Percentiles rank a stretch among this genome's conserved stretches.
Evolutionary conservation across 306 rosid genomes (phyloP).

Genomic region (Medicago truncatula): DNA sequence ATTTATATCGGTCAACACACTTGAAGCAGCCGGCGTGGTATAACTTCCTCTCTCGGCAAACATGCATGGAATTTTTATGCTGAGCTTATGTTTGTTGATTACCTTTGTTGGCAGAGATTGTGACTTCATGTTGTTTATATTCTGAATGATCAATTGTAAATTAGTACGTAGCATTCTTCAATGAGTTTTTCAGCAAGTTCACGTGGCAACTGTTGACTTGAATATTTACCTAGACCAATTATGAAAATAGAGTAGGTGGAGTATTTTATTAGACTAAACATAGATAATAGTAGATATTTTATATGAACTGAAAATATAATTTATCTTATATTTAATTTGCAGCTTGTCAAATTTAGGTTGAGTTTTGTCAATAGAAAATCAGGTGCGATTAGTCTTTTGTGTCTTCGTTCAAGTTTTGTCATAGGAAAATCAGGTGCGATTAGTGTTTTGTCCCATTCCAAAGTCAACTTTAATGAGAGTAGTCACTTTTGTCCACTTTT

Average conservation of each 20-base stretch:
- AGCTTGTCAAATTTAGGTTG: background rate
- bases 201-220: background rate
- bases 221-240: background rate
- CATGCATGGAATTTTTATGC: conserved; percentile 14
- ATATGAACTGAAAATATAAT: background rate
- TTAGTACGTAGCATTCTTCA: conserved; percentile 4
- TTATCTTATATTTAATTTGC: background rate
- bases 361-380: too few relatives aligned
- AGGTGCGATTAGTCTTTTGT: too few relatives aligned
- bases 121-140: conserved; percentile 30
- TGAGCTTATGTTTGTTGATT: conserved; percentile 32
- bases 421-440: too few relatives aligned
- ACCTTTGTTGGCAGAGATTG: conserved; percentile 27
- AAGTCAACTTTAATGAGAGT: too few relatives aligned
- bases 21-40: conserved; percentile 18
- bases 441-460: too few relatives aligned
- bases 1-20: conserved; percentile 15
- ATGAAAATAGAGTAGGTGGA: background rate
- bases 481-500: too few relatives aligned
- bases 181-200: background rate
- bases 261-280: too few relatives aligned
- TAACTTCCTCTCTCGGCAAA: conserved; percentile 19
- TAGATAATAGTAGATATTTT: too few relatives aligned
- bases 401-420: too few relatives aligned
- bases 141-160: conserved; percentile 34